A percentile compares a stretch with the other conserved stretches of the same genome.
These are phyloP conservation scores for Bryoglossum gracile DNA, from an alignment of 495 filamentous ascomycete genomes.

Conservation along the genomic window DNA sequence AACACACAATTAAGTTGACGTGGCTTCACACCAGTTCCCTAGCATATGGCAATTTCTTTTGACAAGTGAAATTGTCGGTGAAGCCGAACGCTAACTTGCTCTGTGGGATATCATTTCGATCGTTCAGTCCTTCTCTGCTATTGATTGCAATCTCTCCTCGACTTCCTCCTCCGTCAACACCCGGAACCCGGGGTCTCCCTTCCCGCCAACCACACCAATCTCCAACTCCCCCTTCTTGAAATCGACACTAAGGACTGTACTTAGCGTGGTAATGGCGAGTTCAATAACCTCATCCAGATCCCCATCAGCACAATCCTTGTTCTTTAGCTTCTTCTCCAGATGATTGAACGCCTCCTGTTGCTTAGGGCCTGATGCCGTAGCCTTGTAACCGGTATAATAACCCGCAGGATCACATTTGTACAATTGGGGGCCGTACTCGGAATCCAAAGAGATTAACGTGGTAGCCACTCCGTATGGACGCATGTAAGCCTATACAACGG, in stretches of 20 bases:
- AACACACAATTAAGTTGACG: slow-evolving; percentile 13
- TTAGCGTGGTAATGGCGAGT: slow-evolving; percentile 86
- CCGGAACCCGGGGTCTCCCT: slow-evolving; percentile 70
- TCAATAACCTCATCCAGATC: slow-evolving; percentile 98
- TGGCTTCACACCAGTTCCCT: slow-evolving; percentile 9
- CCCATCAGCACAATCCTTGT: slow-evolving; percentile 90
- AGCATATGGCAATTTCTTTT: slow-evolving; percentile 6
- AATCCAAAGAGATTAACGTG: slow-evolving; percentile 88
- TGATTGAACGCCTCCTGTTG: slow-evolving; percentile 97
- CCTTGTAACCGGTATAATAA: slow-evolving; percentile 97
- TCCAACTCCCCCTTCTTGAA: slow-evolving; percentile 99
- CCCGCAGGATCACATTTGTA: slow-evolving; percentile 98
- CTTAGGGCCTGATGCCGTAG: slow-evolving; percentile 92
- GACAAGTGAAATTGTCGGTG: slow-evolving; percentile 10
- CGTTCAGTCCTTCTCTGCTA: slow-evolving; percentile 90
- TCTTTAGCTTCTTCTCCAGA: slow-evolving; percentile 99
- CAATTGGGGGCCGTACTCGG: slow-evolving; percentile 88
- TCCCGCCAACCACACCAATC: slow-evolving; percentile 90
- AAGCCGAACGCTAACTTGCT: slow-evolving; percentile 17
- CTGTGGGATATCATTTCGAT: slow-evolving; percentile 6
- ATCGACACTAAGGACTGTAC: slow-evolving; percentile 93
- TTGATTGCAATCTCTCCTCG: slow-evolving; percentile 93
- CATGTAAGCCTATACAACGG: slow-evolving; percentile 79
- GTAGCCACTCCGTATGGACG: slow-evolving; percentile 90
- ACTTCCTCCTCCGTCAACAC: slow-evolving; percentile 95